Evolutionary conservation across 2,329 filamentous ascomycete species (phyloP).

Genomic region (Xylaria arbuscula): DNA sequence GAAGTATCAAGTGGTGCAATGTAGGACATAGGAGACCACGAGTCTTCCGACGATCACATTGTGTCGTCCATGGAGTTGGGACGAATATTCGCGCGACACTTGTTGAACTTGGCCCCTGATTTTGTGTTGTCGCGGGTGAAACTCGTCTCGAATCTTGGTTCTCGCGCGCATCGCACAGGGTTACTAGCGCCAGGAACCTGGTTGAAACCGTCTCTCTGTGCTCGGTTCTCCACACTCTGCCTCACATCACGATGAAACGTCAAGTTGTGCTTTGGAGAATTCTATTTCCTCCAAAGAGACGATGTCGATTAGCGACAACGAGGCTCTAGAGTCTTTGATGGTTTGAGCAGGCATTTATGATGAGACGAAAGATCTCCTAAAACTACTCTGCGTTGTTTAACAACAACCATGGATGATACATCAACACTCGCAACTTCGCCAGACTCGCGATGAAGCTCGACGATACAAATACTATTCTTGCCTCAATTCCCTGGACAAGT

Average conservation of each 20-base stretch:
- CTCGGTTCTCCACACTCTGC: conserved; percentile 25
- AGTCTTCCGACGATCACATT: not conserved
- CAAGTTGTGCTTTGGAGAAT: conserved; percentile 12
- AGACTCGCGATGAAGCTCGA: not conserved
- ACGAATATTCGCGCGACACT: not conserved
- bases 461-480: conserved; percentile 7
- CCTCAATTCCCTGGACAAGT: not conserved
- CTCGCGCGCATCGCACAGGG: conserved; percentile 19
- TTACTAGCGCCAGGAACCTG: conserved; percentile 4
- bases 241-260: conserved; percentile 21
- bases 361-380: conserved; percentile 9
- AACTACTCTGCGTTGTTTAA: not conserved
- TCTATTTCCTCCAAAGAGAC: conserved; percentile 19
- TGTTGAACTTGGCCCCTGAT: conserved; percentile 12
- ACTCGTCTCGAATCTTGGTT: conserved; percentile 19
- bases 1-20: not conserved
- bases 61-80: not conserved
- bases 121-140: not conserved
- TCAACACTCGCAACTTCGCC: not conserved
- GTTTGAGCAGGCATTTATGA: conserved; percentile 8
- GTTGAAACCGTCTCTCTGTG: conserved; percentile 17
- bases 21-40: not conserved
- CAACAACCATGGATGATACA: not conserved
- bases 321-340: not conserved
- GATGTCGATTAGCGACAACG: not conserved